Conservation (phyloP, 2,329 filamentous ascomycete species). For the Fusarium agapanthi region DNA sequence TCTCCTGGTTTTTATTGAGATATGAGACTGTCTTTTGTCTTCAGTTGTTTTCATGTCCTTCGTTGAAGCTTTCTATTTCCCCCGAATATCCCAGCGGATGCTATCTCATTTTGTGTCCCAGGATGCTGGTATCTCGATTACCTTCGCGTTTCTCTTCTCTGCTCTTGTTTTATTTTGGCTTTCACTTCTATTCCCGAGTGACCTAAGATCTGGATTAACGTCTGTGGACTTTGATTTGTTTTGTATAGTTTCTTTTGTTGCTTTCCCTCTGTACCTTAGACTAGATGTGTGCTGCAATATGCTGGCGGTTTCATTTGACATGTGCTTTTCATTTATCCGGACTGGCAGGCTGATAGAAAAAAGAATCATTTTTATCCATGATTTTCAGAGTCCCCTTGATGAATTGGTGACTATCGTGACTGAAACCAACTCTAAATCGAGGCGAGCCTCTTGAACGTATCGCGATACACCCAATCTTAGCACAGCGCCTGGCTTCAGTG, state of each 20-base stretch:
- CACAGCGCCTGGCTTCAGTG: neutral
- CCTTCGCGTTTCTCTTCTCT: neutral
- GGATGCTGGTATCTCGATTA: neutral
- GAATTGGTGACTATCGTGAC: neutral
- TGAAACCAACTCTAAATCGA: neutral
- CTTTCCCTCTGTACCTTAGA: neutral
- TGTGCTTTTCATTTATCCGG: neutral
- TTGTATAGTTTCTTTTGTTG: too few species aligned
- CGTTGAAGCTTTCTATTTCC: neutral
- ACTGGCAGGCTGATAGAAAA: neutral
- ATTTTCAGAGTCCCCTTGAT: neutral
- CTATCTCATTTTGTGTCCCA: neutral
- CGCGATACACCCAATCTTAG: neutral
- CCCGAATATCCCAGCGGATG: neutral
- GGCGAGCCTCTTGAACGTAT: neutral
- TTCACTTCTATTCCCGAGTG: neutral
- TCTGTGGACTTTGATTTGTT: neutral
- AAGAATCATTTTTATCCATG: neutral
- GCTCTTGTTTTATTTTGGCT: neutral
- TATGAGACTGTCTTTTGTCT: neutral
- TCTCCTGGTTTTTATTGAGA: neutral
- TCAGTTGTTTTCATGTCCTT: neutral
- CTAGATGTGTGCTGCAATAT: neutral
- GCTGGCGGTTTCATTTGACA: neutral
- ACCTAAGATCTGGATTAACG: neutral